Percentiles rank a stretch among this genome's conserved stretches.
These are phyloP conservation scores for Phytophthora litchii DNA, from an alignment of 352 stramenopile genomes.

Conservation along the genomic window DNA sequence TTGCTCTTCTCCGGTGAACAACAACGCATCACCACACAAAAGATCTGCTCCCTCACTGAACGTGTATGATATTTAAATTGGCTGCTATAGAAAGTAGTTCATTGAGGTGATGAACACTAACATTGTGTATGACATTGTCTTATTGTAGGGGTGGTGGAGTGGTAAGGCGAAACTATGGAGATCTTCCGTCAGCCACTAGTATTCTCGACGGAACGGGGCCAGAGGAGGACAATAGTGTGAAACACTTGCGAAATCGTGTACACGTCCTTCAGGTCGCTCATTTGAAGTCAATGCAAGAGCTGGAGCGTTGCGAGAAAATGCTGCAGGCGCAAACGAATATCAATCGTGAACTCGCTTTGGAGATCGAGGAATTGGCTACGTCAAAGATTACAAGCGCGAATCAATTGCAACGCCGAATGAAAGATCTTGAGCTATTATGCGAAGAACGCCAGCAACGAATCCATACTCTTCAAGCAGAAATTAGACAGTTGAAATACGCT, in stretches of 20 bases:
- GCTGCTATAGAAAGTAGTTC: background rate
- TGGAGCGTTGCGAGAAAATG: conserved; percentile 94
- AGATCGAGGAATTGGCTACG: conserved; percentile 89
- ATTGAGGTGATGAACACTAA: background rate
- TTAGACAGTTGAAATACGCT: conserved; percentile 87
- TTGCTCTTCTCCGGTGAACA: conserved; percentile 64
- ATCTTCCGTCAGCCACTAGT: conserved; percentile 17
- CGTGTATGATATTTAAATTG: conserved; percentile 19
- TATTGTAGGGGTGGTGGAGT: conserved; percentile 36
- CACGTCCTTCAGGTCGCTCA: conserved; percentile 91
- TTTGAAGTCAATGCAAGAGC: conserved; percentile 89
- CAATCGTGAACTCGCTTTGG: conserved; percentile 91
- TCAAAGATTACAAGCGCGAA: conserved; percentile 73
- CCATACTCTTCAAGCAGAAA: conserved; percentile 85
- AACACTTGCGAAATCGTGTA: conserved; percentile 76
- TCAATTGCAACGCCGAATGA: conserved; percentile 79
- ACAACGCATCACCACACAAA: conserved; percentile 12
- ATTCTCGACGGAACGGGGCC: conserved; percentile 26
- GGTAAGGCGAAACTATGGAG: conserved; percentile 44
- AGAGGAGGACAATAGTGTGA: conserved; percentile 45
- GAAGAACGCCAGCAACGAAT: conserved; percentile 87
- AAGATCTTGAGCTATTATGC: conserved; percentile 85
- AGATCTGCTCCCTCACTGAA: conserved; percentile 6
- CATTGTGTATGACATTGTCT: conserved; percentile 8
- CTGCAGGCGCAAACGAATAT: conserved; percentile 94